phyloP scores from a whole-genome alignment of 768 basidiomycete species.

The Sarcomyxa edulis region DNA sequence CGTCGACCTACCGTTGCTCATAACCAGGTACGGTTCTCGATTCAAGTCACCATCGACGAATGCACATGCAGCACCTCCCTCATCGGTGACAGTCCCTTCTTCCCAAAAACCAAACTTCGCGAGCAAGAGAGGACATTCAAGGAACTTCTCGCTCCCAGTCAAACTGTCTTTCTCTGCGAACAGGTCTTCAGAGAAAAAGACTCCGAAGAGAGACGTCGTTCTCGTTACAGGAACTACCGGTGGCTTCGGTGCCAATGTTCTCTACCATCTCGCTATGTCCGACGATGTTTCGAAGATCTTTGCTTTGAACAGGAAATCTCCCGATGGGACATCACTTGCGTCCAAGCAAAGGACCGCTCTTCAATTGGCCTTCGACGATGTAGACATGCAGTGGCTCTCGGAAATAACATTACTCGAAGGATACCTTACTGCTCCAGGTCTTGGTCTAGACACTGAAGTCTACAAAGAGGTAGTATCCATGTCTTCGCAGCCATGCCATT shows the following conservation, averaged over 20 bases:
- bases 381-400: slow-evolving; percentile 16
- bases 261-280: slow-evolving; percentile 17
- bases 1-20: too few species aligned
- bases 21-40: too few species aligned
- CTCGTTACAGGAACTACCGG: slow-evolving; percentile 31
- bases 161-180: too few species aligned
- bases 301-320: slow-evolving; percentile 19
- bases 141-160: too few species aligned
- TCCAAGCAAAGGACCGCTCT: slow-evolving; percentile 23
- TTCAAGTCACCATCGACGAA: too few species aligned
- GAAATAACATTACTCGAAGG: slow-evolving; percentile 31
- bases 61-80: too few species aligned
- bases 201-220: slow-evolving; percentile 9
- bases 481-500: neutral
- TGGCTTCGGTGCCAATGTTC: slow-evolving; percentile 22
- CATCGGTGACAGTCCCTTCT: too few species aligned
- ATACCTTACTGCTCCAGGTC: slow-evolving; percentile 17
- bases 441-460: slow-evolving; percentile 21
- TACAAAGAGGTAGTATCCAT: slow-evolving; percentile 16
- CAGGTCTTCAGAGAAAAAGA: too few species aligned
- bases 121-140: too few species aligned
- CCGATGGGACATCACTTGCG: slow-evolving; percentile 5
- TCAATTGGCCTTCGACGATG: slow-evolving; percentile 23
- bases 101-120: too few species aligned
- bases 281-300: slow-evolving; percentile 17